Conservation (phyloP, 129 eudicot species). For the Apium graveolens region DNA sequence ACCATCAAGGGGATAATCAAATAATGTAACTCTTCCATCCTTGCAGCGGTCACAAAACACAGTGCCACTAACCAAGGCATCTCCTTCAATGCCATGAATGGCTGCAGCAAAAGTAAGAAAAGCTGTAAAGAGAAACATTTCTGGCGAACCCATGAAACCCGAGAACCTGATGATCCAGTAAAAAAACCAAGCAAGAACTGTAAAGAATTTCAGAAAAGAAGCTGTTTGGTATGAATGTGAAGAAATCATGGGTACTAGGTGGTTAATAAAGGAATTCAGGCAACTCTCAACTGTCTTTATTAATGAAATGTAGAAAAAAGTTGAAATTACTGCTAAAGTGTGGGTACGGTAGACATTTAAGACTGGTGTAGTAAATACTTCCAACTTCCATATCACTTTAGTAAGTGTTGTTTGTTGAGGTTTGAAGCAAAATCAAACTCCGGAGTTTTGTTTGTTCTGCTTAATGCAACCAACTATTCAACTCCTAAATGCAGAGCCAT, state of each 20-base stretch:
- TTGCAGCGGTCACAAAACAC: constrained; percentile 97
- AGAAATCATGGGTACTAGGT: background rate
- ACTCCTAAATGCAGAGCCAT: background rate
- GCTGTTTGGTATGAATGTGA: constrained; percentile 31
- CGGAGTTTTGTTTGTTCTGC: background rate
- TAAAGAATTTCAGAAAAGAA: background rate
- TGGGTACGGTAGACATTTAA: constrained; percentile 19
- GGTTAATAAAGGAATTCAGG: constrained; percentile 13
- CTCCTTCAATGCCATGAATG: constrained; percentile 61
- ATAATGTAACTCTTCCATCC: constrained; percentile 79
- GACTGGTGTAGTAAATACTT: constrained; percentile 6
- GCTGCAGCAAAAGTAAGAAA: constrained; percentile 50
- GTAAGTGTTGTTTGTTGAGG: background rate
- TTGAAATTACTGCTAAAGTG: background rate
- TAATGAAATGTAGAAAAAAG: constrained; percentile 21
- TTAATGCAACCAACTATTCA: background rate
- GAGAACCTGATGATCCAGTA: background rate
- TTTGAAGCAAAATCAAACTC: background rate
- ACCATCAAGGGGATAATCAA: constrained; percentile 84
- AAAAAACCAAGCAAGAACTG: background rate
- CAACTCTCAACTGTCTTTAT: constrained; percentile 57
- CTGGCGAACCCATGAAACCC: constrained; percentile 39
- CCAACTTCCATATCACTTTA: background rate
- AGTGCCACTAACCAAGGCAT: constrained; percentile 72
- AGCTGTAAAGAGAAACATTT: constrained; percentile 27